Base-by-base conservation (phyloP, 1,284 basidiomycete genomes). In the Phellinidium pouzarii region DNA sequence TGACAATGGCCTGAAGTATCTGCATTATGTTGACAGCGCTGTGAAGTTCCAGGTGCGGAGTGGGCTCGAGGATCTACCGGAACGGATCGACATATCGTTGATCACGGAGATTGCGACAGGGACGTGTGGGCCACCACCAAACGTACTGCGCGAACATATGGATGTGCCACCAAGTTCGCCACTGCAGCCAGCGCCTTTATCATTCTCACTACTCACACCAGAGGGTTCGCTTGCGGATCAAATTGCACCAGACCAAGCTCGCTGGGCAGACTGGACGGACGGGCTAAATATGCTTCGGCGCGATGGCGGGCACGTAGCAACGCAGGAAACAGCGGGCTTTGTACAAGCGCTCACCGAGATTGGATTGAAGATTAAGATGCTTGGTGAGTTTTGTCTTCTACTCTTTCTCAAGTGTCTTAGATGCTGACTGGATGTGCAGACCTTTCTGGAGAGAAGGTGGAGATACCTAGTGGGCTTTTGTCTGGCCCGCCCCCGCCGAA, bases 221-320 rank as follows among this genome's bases (percentile, higher is more conserved):
- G 87, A 90, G 61, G 78, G 81, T 12, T 86, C 87, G 17, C 67
- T 95, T 52, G 87, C 91, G 4, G 91, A 96, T 65, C 79, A 91
- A 58, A 87, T 94, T 60, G 91, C 93, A 1, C 80, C 89, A 7
- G 90, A 94, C 66, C 77, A 82, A 49, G 84, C 87, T 17, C 77
- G 90, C 43, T 93, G 91, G 79, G 89, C 91, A 20, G 94, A 98
- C 69, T 98, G 94, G 94, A 91, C 91, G 0, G 94, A 98, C 66
- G 94, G 94, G 2, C 69, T 98, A 65, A 91, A 92, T 62, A 91
- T 95, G 79, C 73, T 95, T 44, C 73, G 87, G 43, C 74, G 82
- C 49, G 87, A 90, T 62, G 81, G 84, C 11, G 87, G 84, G 14
- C 86, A 91, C 61, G 88, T 92, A 59, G 73, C 82, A 12, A 92